Percentiles rank a stretch among this genome's conserved stretches.
Evolutionary conservation across 208 protist species (phyloP).

Genomic region (Trypanosoma conorhini): DNA sequence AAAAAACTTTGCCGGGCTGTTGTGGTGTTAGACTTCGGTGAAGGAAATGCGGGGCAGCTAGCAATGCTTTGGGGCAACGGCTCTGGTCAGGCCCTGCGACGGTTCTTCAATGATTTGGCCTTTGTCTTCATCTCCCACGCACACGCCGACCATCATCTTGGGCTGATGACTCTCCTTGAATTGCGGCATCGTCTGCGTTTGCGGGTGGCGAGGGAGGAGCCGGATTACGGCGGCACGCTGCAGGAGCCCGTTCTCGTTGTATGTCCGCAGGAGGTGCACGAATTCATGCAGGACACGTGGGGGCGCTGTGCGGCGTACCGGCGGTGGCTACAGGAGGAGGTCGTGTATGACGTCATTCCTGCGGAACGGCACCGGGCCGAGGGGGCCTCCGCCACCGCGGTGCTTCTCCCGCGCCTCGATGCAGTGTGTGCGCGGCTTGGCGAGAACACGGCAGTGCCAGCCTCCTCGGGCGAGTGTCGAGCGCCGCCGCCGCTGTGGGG

Average conservation of each 20-base stretch:
- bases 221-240: not conserved
- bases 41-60: constrained; percentile 78
- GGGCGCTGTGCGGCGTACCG: constrained; percentile 36
- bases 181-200: constrained; percentile 40
- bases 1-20: constrained; percentile 31
- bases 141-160: constrained; percentile 90
- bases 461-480: not conserved
- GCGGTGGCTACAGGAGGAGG: constrained; percentile 52
- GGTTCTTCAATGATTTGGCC: constrained; percentile 51
- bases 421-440: constrained; percentile 12
- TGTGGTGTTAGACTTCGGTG: constrained; percentile 85
- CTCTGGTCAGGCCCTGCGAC: constrained; percentile 19
- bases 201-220: not conserved
- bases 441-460: not conserved
- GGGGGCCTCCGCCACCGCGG: constrained; percentile 16
- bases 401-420: constrained; percentile 19
- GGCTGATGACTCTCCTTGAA: constrained; percentile 64
- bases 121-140: constrained; percentile 90
- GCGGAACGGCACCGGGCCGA: constrained; percentile 5
- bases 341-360: constrained; percentile 64
- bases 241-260: constrained; percentile 52
- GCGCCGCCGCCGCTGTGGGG: constrained; percentile 33
- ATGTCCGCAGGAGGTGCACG: constrained; percentile 72
- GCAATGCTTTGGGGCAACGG: constrained; percentile 34
- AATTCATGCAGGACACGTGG: constrained; percentile 65